Conservation (phyloP, 257 asterid genomes). For the Nicotiana undulata region DNA sequence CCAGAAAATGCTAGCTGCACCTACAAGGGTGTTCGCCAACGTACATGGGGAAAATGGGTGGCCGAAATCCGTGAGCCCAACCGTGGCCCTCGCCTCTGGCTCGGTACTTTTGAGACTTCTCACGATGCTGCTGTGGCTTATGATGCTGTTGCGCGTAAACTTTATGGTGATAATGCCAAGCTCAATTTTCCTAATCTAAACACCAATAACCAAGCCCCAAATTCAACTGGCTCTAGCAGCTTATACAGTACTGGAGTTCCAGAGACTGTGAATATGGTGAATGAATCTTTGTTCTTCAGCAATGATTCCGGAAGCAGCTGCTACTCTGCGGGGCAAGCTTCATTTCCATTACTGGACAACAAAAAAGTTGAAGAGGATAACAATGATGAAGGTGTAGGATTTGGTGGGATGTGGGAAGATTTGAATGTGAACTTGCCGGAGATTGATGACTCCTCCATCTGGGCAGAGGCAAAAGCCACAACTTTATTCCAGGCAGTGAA, state of each 20-base stretch:
- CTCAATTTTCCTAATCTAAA: conserved; percentile 48
- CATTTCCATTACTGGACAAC: neutral
- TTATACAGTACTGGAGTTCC: neutral
- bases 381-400: neutral
- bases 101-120: conserved; percentile 68
- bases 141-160: conserved; percentile 56
- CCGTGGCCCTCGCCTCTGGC: conserved; percentile 65
- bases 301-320: neutral
- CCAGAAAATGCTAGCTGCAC: conserved; percentile 63
- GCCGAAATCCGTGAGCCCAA: conserved; percentile 81
- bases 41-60: conserved; percentile 88
- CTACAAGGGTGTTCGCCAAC: conserved; percentile 71
- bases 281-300: neutral
- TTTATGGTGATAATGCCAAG: conserved; percentile 48
- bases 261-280: neutral
- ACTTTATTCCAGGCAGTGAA: neutral
- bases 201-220: neutral
- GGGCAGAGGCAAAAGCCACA: conserved; percentile 25
- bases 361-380: neutral
- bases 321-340: neutral
- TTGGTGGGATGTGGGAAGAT: neutral
- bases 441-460: conserved; percentile 22
- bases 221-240: neutral
- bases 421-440: conserved; percentile 17
- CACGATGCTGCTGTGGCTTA: conserved; percentile 55